phyloP scores from a whole-genome alignment of 1,284 basidiomycete genomes.

The Cryptococcus hybrid region DNA sequence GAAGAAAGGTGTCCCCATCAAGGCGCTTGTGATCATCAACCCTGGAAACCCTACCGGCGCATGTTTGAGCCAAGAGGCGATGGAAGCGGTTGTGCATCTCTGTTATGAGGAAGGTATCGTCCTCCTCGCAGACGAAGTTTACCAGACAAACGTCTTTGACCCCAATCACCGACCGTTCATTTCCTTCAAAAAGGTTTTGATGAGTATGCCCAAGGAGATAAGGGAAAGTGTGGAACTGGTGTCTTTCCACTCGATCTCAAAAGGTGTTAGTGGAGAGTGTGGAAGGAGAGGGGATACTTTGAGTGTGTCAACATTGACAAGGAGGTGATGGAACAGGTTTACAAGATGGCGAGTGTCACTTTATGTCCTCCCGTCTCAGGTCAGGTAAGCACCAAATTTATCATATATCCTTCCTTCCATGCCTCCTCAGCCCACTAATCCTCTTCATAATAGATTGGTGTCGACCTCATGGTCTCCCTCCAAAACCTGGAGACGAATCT shows the following conservation, averaged over 20 bases:
- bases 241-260: slow-evolving; percentile 94
- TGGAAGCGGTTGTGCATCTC: slow-evolving; percentile 69
- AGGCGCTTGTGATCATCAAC: slow-evolving; percentile 91
- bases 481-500: slow-evolving; percentile 67
- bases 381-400: slow-evolving; percentile 32
- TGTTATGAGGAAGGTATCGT: slow-evolving; percentile 84
- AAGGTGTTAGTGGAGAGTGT: slow-evolving; percentile 91
- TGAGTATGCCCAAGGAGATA: slow-evolving; percentile 53
- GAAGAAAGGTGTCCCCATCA: slow-evolving; percentile 63
- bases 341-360: slow-evolving; percentile 90
- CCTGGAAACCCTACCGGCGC: slow-evolving; percentile 94
- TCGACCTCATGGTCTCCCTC: slow-evolving; percentile 87
- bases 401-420: background rate
- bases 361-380: slow-evolving; percentile 86
- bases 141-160: slow-evolving; percentile 86
- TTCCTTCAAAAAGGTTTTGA: slow-evolving; percentile 68
- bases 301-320: slow-evolving; percentile 77
- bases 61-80: slow-evolving; percentile 67
- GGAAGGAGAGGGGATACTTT: slow-evolving; percentile 89
- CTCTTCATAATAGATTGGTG: slow-evolving; percentile 67
- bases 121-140: slow-evolving; percentile 91
- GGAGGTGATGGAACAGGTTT: slow-evolving; percentile 77
- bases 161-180: slow-evolving; percentile 67
- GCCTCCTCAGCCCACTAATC: background rate
- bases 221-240: slow-evolving; percentile 66